These are phyloP conservation scores for Hygrophoropsis aurantiaca DNA, from an alignment of 768 basidiomycete genomes.

Conservation along the genomic window DNA sequence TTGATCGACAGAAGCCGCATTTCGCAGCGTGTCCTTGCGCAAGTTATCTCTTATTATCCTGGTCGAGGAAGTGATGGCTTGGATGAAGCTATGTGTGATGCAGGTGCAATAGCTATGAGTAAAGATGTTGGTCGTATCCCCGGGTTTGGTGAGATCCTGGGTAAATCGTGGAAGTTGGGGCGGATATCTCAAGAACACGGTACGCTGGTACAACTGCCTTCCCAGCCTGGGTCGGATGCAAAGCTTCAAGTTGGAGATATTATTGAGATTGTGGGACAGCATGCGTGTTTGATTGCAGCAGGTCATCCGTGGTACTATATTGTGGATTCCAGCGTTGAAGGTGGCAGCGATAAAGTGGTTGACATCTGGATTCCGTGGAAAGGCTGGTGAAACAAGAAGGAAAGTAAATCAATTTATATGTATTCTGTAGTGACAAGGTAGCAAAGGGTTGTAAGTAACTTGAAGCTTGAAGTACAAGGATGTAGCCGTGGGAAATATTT, in stretches of 20 bases:
- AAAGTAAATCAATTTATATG: too few species aligned
- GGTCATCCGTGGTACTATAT: constrained; percentile 84
- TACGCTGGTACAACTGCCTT: constrained; percentile 46
- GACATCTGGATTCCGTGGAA: constrained; percentile 93
- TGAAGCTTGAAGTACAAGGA: too few species aligned
- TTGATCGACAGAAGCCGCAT: constrained; percentile 57
- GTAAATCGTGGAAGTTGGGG: constrained; percentile 62
- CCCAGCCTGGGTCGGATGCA: constrained; percentile 11
- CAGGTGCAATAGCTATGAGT: constrained; percentile 83
- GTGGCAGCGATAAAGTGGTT: constrained; percentile 51
- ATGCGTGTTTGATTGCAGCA: constrained; percentile 82
- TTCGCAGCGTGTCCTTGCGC: constrained; percentile 67
- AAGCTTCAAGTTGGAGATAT: constrained; percentile 55
- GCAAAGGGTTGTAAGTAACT: too few species aligned
- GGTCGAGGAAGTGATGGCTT: constrained; percentile 56
- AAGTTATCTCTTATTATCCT: constrained; percentile 80
- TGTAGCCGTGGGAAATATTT: background rate
- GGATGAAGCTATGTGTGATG: constrained; percentile 83
- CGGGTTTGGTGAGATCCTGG: constrained; percentile 71
- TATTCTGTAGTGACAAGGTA: too few species aligned
- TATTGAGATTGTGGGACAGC: constrained; percentile 78
- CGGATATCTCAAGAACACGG: constrained; percentile 81
- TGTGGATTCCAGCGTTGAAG: constrained; percentile 60
- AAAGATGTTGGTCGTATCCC: constrained; percentile 79
- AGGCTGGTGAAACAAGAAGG: constrained; percentile 58